Conservation (phyloP, 176 grass and related monocot genomes). For the Saccharum officinarum region DNA sequence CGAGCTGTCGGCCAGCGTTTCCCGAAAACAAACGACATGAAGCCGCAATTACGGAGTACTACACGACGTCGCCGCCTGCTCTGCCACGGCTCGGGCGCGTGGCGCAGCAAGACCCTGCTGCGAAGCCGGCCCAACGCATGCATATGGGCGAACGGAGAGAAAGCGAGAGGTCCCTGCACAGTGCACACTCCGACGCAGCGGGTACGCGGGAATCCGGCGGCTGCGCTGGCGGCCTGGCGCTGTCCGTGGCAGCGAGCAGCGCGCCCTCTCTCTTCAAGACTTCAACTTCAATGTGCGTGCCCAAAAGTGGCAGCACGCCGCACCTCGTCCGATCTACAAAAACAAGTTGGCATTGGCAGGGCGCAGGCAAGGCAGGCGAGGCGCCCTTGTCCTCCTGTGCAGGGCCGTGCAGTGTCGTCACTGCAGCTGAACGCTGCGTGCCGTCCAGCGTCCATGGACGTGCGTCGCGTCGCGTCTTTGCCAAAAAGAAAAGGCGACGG, state of each 20-base stretch:
- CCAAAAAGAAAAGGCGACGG: conserved; percentile 14
- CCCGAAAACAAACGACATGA: neutral
- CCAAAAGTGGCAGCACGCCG: conserved; percentile 44
- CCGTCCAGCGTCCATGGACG: neutral
- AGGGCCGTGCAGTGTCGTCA: neutral
- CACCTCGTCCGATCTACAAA: conserved; percentile 43
- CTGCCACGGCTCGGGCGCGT: neutral
- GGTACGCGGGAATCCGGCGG: conserved; percentile 16
- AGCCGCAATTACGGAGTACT: too few relatives aligned
- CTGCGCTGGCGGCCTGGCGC: neutral
- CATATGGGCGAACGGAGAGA: neutral
- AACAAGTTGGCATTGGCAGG: neutral
- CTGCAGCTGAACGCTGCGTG: conserved; percentile 16
- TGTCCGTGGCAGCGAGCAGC: neutral
- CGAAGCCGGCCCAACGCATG: neutral
- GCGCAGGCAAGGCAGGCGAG: neutral
- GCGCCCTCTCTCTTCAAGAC: too few relatives aligned
- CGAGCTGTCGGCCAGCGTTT: neutral
- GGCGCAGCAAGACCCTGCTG: neutral
- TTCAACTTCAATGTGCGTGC: neutral
- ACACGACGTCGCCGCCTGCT: neutral
- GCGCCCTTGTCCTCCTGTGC: neutral
- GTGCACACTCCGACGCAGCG: neutral
- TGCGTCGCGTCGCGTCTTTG: conserved; percentile 22
- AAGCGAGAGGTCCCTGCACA: neutral